Percentiles rank a stretch among this genome's conserved stretches.
Conservation (phyloP, 768 basidiomycete species). For the Cytidiella melzeri region DNA sequence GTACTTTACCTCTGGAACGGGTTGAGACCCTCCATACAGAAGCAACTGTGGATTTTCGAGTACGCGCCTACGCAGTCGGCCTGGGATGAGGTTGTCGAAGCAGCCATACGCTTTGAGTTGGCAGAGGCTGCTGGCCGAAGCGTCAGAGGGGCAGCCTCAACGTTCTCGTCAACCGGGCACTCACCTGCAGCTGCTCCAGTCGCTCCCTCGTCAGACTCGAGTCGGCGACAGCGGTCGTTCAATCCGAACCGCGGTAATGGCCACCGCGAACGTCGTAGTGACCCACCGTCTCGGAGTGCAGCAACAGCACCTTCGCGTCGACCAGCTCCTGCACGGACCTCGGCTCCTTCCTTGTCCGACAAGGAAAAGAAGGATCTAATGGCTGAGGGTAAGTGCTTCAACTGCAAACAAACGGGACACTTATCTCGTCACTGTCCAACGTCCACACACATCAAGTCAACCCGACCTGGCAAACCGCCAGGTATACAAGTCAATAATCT, state of each 20-base stretch:
- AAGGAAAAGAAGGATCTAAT: constrained; percentile 6
- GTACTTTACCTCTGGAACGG: constrained; percentile 33
- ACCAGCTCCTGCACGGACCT: neutral
- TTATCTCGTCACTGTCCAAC: constrained; percentile 9
- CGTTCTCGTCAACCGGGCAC: too few species aligned
- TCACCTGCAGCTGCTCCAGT: too few species aligned
- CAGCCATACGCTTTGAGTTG: constrained; percentile 29
- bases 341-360: constrained; percentile 8
- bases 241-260: too few species aligned
- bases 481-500: neutral
- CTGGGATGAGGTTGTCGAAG: constrained; percentile 21
- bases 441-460: neutral
- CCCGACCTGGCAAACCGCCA: constrained; percentile 4
- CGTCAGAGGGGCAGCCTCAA: neutral
- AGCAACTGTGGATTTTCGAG: constrained; percentile 24
- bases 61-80: constrained; percentile 23
- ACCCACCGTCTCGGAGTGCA: too few species aligned
- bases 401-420: constrained; percentile 11
- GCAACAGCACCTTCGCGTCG: too few species aligned
- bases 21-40: constrained; percentile 19
- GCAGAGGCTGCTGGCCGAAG: constrained; percentile 6
- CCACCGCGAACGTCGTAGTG: too few species aligned
- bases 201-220: too few species aligned
- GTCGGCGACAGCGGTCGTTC: too few species aligned
- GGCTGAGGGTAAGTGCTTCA: constrained; percentile 10